Conservation (phyloP, 2,329 filamentous ascomycete species). For the Colletotrichum graminicola region DNA sequence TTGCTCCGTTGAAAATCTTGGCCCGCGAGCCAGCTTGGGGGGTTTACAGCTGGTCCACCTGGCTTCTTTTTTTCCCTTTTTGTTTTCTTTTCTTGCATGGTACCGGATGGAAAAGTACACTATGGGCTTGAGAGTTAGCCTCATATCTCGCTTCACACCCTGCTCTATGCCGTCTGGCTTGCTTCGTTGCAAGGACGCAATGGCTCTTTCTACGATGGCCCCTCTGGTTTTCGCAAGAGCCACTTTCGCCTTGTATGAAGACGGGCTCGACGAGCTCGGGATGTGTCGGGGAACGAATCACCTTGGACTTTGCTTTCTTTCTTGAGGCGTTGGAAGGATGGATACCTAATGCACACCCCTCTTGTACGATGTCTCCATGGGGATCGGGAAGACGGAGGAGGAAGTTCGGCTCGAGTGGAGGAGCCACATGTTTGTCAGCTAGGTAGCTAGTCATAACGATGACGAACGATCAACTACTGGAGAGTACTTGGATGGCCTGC, state of each 20-base stretch:
- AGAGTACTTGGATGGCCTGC: neutral
- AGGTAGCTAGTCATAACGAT: constrained; percentile 26
- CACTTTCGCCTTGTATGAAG: neutral
- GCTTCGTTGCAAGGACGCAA: too few relatives aligned
- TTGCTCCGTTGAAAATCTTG: neutral
- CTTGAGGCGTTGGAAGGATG: constrained; percentile 33
- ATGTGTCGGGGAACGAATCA: neutral
- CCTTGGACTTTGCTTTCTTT: constrained; percentile 29
- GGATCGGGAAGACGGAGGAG: constrained; percentile 34
- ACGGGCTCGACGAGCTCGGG: neutral
- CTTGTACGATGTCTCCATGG: constrained; percentile 25
- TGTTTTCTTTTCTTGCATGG: constrained; percentile 16
- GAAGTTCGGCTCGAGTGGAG: constrained; percentile 17
- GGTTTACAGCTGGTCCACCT: neutral
- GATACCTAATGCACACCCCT: constrained; percentile 33
- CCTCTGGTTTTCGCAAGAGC: neutral
- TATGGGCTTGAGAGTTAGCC: neutral
- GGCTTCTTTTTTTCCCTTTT: constrained; percentile 9
- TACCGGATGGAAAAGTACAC: constrained; percentile 33
- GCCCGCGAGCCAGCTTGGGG: neutral
- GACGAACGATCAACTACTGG: constrained; percentile 2
- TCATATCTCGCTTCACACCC: neutral
- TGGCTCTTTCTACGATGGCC: neutral
- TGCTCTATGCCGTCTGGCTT: neutral
- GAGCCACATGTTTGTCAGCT: constrained; percentile 19